These are phyloP conservation scores for Starmera caribaea DNA, from an alignment of 805 yeast genomes.

Conservation along the genomic window DNA sequence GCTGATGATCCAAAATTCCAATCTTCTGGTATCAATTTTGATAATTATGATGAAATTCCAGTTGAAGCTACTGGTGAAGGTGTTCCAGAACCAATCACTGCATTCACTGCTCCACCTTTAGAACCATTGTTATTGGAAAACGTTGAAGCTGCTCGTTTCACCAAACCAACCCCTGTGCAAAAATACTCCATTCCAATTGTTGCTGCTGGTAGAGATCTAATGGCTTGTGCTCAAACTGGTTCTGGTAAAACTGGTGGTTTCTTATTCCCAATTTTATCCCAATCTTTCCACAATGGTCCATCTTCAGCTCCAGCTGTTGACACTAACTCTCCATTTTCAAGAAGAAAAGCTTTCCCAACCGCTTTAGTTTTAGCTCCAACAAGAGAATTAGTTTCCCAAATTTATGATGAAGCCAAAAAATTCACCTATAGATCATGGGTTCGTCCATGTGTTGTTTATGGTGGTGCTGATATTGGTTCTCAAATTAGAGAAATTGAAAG, in stretches of 20 bases:
- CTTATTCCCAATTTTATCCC: conserved; percentile 93
- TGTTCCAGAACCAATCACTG: conserved; percentile 86
- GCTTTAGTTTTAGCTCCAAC: conserved; percentile 97
- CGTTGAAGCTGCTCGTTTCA: conserved; percentile 80
- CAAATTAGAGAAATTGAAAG: conserved; percentile 84
- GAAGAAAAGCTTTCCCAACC: conserved; percentile 85
- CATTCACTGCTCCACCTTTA: conserved; percentile 88
- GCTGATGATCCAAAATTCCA: conserved; percentile 53
- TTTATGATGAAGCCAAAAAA: conserved; percentile 90
- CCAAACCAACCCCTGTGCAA: conserved; percentile 94
- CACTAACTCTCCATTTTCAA: conserved; percentile 35
- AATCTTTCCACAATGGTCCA: conserved; percentile 86
- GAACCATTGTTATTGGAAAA: conserved; percentile 80
- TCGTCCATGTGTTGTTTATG: conserved; percentile 90
- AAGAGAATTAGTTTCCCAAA: conserved; percentile 97
- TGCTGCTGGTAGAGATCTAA: conserved; percentile 80
- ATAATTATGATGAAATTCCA: conserved; percentile 97
- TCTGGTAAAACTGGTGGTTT: conserved; percentile 99
- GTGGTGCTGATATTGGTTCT: conserved; percentile 90
- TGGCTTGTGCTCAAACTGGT: conserved; percentile 98
- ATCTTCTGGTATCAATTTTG: conserved; percentile 96
- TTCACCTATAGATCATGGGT: conserved; percentile 98
- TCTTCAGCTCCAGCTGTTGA: conserved; percentile 38
- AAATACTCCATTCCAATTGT: conserved; percentile 90
- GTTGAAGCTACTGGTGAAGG: conserved; percentile 95